These are phyloP conservation scores for Geranium brycei DNA, from an alignment of 345 rosid species.

Conservation along the genomic window DNA sequence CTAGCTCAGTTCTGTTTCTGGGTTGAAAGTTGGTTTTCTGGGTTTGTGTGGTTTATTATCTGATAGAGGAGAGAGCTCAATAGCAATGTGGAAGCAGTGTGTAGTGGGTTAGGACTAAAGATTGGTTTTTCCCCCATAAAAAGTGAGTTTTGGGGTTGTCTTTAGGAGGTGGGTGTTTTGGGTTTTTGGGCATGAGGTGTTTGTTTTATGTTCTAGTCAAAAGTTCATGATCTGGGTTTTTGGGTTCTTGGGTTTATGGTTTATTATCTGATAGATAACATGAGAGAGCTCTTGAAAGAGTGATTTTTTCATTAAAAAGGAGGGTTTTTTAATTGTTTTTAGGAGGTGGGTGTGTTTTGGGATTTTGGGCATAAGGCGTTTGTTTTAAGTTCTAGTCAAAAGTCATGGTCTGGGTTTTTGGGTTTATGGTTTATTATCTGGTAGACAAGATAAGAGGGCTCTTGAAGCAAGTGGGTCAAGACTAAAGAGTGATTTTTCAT, in stretches of 20 bases:
- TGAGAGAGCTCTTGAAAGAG: not conserved
- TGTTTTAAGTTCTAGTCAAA: constrained; percentile 18
- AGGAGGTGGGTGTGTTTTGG: constrained; percentile 13
- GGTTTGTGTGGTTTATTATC: constrained; percentile 1
- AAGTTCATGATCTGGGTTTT: constrained; percentile 13
- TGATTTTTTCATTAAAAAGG: constrained; percentile 22
- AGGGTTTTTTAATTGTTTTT: constrained; percentile 13
- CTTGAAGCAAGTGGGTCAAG: too few species aligned
- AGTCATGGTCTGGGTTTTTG: constrained; percentile 12
- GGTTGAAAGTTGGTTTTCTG: not conserved
- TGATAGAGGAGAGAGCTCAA: too few species aligned
- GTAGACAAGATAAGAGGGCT: too few species aligned
- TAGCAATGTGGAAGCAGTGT: constrained; percentile 1
- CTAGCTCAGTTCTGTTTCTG: not conserved
- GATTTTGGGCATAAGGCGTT: constrained; percentile 17
- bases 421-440: not conserved
- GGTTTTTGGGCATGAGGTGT: constrained; percentile 18
- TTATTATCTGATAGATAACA: too few species aligned
- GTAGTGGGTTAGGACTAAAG: not conserved
- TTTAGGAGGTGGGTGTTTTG: constrained; percentile 12
- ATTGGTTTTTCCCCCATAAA: constrained; percentile 20
- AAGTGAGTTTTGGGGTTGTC: constrained; percentile 15
- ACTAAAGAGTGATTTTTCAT: constrained; percentile 16
- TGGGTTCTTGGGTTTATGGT: constrained; percentile 6
- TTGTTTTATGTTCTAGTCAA: constrained; percentile 17